phyloP scores from a whole-genome alignment of 1,284 basidiomycete genomes.

The Grifola frondosa region DNA sequence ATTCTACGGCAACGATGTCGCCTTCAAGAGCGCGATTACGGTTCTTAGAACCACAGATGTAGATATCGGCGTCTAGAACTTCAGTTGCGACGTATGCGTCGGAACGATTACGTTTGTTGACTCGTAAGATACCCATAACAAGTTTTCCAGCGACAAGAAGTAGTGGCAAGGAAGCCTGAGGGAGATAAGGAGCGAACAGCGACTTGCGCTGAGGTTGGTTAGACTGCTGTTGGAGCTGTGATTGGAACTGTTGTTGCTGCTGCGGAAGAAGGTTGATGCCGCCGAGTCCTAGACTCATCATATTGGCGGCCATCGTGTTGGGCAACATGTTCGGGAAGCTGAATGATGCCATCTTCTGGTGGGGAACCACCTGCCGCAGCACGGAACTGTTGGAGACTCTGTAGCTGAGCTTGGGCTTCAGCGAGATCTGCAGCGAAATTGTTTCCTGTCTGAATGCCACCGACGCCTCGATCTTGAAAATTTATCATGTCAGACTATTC shows the following conservation, averaged over 20 bases:
- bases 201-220: conserved; percentile 94
- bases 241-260: conserved; percentile 85
- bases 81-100: conserved; percentile 98
- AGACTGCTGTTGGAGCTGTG: conserved; percentile 85
- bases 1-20: conserved; percentile 96
- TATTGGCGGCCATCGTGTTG: conserved; percentile 91
- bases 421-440: conserved; percentile 78
- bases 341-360: conserved; percentile 95
- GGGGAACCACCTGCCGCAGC: conserved; percentile 93
- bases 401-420: conserved; percentile 91
- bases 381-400: conserved; percentile 94
- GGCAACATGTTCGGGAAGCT: conserved; percentile 95
- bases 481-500: conserved; percentile 16
- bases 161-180: conserved; percentile 94
- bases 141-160: conserved; percentile 95
- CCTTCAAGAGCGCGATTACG: conserved; percentile 97
- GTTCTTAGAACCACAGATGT: conserved; percentile 97
- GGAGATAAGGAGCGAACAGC: conserved; percentile 98
- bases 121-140: conserved; percentile 93
- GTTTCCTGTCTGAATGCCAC: conserved; percentile 60
- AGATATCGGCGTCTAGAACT: conserved; percentile 96
- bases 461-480: conserved; percentile 65
- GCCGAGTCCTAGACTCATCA: conserved; percentile 83
- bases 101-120: conserved; percentile 98
- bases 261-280: conserved; percentile 79